These are phyloP conservation scores for Protomyces lactucae-debilis DNA, from an alignment of 1,139 yeast species.

Conservation along the genomic window DNA sequence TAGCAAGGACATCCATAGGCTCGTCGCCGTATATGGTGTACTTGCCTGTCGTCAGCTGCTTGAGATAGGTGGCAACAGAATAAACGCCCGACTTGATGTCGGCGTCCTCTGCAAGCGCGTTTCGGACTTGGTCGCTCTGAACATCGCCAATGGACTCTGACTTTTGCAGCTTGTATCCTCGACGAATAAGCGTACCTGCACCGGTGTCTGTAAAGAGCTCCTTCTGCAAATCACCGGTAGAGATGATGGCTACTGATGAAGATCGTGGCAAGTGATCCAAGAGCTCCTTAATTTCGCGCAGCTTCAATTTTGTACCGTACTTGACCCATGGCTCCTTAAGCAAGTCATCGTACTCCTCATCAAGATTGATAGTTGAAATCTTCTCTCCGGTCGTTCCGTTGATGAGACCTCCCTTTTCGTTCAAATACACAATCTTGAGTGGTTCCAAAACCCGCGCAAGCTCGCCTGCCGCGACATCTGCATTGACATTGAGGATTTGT, in stretches of 20 bases:
- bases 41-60: conserved; percentile 49
- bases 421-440: conserved; percentile 86
- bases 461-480: conserved; percentile 98
- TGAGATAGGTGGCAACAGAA: conserved; percentile 67
- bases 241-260: conserved; percentile 94
- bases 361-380: conserved; percentile 82
- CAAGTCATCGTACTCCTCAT: conserved; percentile 88
- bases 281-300: conserved; percentile 90
- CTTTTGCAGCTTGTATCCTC: conserved; percentile 80
- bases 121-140: conserved; percentile 57
- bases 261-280: conserved; percentile 92
- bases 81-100: conserved; percentile 65
- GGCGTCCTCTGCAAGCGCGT: conserved; percentile 74
- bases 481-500: conserved; percentile 92
- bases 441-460: conserved; percentile 96
- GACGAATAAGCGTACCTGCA: conserved; percentile 96
- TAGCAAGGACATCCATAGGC: conserved; percentile 88
- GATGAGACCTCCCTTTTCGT: conserved; percentile 95
- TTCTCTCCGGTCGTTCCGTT: conserved; percentile 90
- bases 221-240: conserved; percentile 90
- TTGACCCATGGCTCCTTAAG: conserved; percentile 96
- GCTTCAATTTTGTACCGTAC: conserved; percentile 94
- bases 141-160: conserved; percentile 64
- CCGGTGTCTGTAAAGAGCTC: conserved; percentile 98
- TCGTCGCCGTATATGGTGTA: conserved; percentile 92